A percentile compares a stretch with the other conserved stretches of the same genome.
Conservation (phyloP, 2,329 filamentous ascomycete species). For the Byssothecium circinans region DNA sequence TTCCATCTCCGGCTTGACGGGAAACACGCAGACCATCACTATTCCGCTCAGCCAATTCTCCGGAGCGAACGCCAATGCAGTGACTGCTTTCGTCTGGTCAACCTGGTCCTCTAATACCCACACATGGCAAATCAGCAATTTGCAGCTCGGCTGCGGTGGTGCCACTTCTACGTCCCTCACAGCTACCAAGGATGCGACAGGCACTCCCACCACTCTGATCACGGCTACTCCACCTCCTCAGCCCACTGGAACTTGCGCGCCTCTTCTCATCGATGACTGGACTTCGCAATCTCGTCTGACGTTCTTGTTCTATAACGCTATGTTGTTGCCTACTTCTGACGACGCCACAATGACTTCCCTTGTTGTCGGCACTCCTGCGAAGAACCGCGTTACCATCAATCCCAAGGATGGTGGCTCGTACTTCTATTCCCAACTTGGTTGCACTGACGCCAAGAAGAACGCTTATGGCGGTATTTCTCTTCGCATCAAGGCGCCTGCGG, state of each 20-base stretch:
- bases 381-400: constrained; percentile 56
- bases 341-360: constrained; percentile 61
- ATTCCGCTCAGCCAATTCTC: constrained; percentile 55
- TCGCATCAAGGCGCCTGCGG: constrained; percentile 56
- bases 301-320: constrained; percentile 63
- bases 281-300: constrained; percentile 63
- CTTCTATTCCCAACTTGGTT: constrained; percentile 61
- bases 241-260: constrained; percentile 44
- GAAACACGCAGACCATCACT: constrained; percentile 53
- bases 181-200: constrained; percentile 4
- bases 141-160: constrained; percentile 49
- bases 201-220: constrained; percentile 17
- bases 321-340: constrained; percentile 58
- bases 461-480: constrained; percentile 60
- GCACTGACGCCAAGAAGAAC: constrained; percentile 53
- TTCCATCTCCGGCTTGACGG: constrained; percentile 52
- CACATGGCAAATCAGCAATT: constrained; percentile 54
- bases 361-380: constrained; percentile 51
- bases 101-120: constrained; percentile 42
- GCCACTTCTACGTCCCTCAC: constrained; percentile 5
- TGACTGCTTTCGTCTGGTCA: constrained; percentile 51
- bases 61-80: constrained; percentile 54
- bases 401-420: constrained; percentile 55
- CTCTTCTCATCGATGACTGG: constrained; percentile 61
- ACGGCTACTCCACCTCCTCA: constrained; percentile 18